Evolutionary conservation across 2,329 filamentous ascomycete species (phyloP).

Genomic region (Mycogone perniciosa): DNA sequence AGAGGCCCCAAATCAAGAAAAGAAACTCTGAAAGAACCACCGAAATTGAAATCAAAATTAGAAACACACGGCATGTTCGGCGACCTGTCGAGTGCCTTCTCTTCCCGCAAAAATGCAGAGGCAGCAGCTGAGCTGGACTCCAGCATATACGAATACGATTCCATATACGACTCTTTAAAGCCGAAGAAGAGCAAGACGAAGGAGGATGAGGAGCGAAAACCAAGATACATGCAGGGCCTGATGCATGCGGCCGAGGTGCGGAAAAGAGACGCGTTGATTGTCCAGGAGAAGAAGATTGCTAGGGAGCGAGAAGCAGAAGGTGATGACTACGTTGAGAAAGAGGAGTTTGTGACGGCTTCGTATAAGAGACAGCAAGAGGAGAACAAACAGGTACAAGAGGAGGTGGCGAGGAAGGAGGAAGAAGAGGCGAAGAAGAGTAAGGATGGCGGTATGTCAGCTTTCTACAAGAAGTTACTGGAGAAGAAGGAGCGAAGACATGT

Average conservation of each 20-base stretch:
- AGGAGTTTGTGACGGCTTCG: conserved; percentile 78
- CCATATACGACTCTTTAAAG: conserved; percentile 71
- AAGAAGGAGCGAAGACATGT: conserved; percentile 64
- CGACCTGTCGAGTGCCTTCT: conserved; percentile 60
- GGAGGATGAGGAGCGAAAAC: conserved; percentile 52
- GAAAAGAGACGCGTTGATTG: conserved; percentile 70
- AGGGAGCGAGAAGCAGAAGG: conserved; percentile 73
- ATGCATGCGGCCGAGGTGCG: conserved; percentile 67
- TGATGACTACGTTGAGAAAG: conserved; percentile 74
- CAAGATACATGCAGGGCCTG: conserved; percentile 73
- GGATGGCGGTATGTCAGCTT: conserved; percentile 64
- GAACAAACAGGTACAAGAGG: conserved; percentile 61
- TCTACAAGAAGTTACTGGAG: conserved; percentile 69
- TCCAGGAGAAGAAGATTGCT: conserved; percentile 73
- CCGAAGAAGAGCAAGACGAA: conserved; percentile 54
- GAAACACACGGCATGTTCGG: conserved; percentile 44
- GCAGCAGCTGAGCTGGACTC: conserved; percentile 62
- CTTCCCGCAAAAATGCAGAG: conserved; percentile 57
- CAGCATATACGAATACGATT: conserved; percentile 80
- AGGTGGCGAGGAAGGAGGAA: conserved; percentile 61
- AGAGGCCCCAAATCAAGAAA: conserved; percentile 31
- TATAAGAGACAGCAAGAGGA: conserved; percentile 80
- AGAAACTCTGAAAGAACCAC: conserved; percentile 30
- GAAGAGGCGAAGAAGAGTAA: conserved; percentile 58
- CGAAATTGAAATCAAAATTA: conserved; percentile 40